Conservation (phyloP, 768 basidiomycete species). For the Auriscalpium microsporum region DNA sequence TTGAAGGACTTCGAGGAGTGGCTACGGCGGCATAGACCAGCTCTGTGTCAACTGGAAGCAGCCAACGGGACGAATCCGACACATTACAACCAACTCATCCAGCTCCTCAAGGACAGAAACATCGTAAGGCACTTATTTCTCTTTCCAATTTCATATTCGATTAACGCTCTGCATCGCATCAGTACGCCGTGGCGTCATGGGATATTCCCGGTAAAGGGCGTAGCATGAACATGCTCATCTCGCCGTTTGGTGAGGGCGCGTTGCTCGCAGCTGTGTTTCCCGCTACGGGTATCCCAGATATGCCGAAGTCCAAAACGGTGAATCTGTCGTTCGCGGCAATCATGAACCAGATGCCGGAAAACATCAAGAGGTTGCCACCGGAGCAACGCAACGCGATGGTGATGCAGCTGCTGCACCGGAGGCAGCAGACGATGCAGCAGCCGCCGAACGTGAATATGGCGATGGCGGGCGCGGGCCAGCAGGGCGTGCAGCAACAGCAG, state of each 20-base stretch:
- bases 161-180: neutral
- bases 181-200: conserved; percentile 14
- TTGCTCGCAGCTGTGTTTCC: conserved; percentile 11
- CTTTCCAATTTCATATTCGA: neutral
- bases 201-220: conserved; percentile 7
- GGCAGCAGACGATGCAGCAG: conserved; percentile 1
- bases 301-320: conserved; percentile 3
- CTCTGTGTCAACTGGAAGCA: conserved; percentile 3
- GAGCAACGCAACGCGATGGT: conserved; percentile 1
- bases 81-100: conserved; percentile 5
- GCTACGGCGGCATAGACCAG: conserved; percentile 3
- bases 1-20: conserved; percentile 13
- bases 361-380: neutral
- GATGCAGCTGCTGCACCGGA: conserved; percentile 3
- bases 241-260: conserved; percentile 5
- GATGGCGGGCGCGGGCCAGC: neutral
- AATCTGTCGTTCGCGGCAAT: neutral
- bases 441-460: neutral
- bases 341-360: neutral
- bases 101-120: conserved; percentile 8
- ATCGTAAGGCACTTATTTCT: neutral
- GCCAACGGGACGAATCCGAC: conserved; percentile 5
- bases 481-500: neutral
- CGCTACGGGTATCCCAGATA: conserved; percentile 7
- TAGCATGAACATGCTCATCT: conserved; percentile 10